Percentiles rank a stretch among this genome's conserved stretches.
Conservation (phyloP, 441 rosid species). For the Pelargonium myrrhifolium region DNA sequence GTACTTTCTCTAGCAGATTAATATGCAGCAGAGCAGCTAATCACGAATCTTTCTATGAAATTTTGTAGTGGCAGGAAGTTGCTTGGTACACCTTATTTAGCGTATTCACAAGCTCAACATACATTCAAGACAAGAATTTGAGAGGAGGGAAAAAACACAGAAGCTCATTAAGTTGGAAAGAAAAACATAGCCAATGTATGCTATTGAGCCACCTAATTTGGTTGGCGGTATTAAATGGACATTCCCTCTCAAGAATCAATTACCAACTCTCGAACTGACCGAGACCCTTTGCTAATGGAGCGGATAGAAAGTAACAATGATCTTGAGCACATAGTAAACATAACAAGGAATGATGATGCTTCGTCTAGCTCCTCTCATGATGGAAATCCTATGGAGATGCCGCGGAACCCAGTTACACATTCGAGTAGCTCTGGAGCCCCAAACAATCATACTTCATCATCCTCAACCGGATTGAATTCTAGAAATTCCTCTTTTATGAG, state of each 20-base stretch:
- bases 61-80: slow-evolving; percentile 18
- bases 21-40: slow-evolving; percentile 16
- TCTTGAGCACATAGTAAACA: slow-evolving; percentile 57
- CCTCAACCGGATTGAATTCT: slow-evolving; percentile 39
- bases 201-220: slow-evolving; percentile 22
- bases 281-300: slow-evolving; percentile 62
- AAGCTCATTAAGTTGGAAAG: slow-evolving; percentile 15
- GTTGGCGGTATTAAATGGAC: slow-evolving; percentile 54
- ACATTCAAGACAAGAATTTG: slow-evolving; percentile 13
- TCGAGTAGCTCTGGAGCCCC: slow-evolving; percentile 29
- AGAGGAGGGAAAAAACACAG: not conserved
- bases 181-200: slow-evolving; percentile 18
- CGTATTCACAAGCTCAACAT: not conserved
- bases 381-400: slow-evolving; percentile 24
- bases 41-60: not conserved
- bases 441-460: slow-evolving; percentile 32
- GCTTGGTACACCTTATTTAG: slow-evolving; percentile 17
- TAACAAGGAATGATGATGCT: slow-evolving; percentile 31
- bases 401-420: slow-evolving; percentile 41
- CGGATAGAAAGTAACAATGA: slow-evolving; percentile 29
- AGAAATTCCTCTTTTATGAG: slow-evolving; percentile 38
- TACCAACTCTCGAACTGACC: slow-evolving; percentile 29
- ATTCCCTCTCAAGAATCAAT: slow-evolving; percentile 36
- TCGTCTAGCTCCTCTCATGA: slow-evolving; percentile 45
- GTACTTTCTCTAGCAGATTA: not conserved